Conservation (phyloP, 768 basidiomycete genomes). For the Lactarius sp. region DNA sequence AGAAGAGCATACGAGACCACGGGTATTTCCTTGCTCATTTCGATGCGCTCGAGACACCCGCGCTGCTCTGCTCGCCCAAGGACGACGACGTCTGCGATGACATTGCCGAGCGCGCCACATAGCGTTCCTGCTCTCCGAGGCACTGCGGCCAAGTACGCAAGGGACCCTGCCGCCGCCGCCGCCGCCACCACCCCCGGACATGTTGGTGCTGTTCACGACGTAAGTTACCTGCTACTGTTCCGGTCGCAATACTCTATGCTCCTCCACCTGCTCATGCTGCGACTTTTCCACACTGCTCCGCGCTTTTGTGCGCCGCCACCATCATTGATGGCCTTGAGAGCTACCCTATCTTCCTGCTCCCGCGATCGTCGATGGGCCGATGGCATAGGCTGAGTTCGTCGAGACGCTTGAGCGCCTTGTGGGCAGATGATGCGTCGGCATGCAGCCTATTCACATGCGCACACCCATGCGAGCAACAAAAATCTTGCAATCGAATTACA, state of each 20-base stretch:
- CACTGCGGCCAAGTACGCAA: slow-evolving; percentile 58
- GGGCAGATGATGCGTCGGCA: slow-evolving; percentile 64
- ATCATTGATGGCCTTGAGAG: slow-evolving; percentile 81
- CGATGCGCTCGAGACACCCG: slow-evolving; percentile 55
- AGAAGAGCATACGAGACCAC: slow-evolving; percentile 78
- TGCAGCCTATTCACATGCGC: slow-evolving; percentile 48
- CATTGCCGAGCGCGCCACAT: slow-evolving; percentile 52
- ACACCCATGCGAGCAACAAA: slow-evolving; percentile 31
- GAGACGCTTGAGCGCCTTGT: slow-evolving; percentile 81
- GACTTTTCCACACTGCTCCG: slow-evolving; percentile 61
- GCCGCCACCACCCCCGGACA: slow-evolving; percentile 35
- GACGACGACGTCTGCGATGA: slow-evolving; percentile 28
- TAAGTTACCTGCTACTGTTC: slow-evolving; percentile 81
- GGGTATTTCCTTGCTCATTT: slow-evolving; percentile 82
- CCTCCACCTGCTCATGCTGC: slow-evolving; percentile 69
- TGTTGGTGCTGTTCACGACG: slow-evolving; percentile 70
- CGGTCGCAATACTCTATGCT: slow-evolving; percentile 82
- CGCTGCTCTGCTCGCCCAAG: slow-evolving; percentile 19
- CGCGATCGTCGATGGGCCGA: slow-evolving; percentile 49
- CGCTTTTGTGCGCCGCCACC: slow-evolving; percentile 57
- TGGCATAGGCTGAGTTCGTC: slow-evolving; percentile 86
- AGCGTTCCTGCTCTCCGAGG: slow-evolving; percentile 68
- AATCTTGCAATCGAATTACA: slow-evolving; percentile 44
- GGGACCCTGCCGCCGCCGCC: slow-evolving; percentile 31
- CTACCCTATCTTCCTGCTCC: slow-evolving; percentile 83